Conservation (phyloP, 2,329 filamentous ascomycete genomes). For the Aspergillus awamori region DNA sequence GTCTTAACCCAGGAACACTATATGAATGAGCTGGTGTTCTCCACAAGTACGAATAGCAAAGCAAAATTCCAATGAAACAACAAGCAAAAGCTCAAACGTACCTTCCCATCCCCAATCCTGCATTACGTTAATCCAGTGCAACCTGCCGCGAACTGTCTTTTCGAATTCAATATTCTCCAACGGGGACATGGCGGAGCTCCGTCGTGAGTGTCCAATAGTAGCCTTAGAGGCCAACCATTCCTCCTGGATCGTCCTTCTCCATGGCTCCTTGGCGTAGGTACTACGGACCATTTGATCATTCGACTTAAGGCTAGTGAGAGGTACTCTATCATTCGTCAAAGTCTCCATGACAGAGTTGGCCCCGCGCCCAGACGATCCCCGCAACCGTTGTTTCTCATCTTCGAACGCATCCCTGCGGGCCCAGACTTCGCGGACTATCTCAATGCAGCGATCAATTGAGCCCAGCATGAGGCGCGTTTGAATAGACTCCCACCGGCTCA, state of each 20-base stretch:
- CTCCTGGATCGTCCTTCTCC: conserved; percentile 22
- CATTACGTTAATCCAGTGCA: conserved; percentile 74
- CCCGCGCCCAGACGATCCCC: conserved; percentile 26
- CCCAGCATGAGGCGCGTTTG: conserved; percentile 65
- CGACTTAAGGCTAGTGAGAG: conserved; percentile 9
- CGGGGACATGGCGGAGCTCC: conserved; percentile 35
- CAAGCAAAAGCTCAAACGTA: conserved; percentile 44
- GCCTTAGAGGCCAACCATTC: conserved; percentile 16
- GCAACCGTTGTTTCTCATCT: conserved; percentile 42
- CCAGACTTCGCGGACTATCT: conserved; percentile 70
- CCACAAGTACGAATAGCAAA: neutral
- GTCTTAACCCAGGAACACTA: conserved; percentile 45
- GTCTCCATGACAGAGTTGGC: conserved; percentile 21
- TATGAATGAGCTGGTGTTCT: conserved; percentile 13
- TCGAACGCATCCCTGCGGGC: conserved; percentile 60
- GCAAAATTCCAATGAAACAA: conserved; percentile 10
- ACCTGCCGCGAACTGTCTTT: conserved; percentile 64
- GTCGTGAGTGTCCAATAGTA: conserved; percentile 24
- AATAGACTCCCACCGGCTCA: conserved; percentile 65
- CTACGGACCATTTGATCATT: neutral
- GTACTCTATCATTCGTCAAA: conserved; percentile 23
- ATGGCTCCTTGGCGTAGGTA: conserved; percentile 28
- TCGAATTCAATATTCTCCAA: conserved; percentile 57
- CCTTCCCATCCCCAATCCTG: conserved; percentile 73
- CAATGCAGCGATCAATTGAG: conserved; percentile 66